Percentiles rank a stretch among this genome's conserved stretches.
Evolutionary conservation across 306 rosid species (phyloP).

Genomic region (Prunus mume): DNA sequence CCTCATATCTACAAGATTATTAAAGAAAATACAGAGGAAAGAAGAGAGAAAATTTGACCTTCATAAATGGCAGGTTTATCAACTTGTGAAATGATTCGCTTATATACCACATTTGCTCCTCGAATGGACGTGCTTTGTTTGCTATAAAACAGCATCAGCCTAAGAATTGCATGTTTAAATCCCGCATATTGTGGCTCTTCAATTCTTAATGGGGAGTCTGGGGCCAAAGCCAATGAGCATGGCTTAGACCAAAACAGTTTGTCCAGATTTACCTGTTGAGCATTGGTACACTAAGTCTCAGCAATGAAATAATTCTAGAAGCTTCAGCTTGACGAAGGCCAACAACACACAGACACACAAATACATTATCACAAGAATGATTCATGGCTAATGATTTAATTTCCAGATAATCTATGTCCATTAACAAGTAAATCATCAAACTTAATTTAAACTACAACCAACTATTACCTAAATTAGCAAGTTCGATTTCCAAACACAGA

Average conservation of each 20-base stretch:
- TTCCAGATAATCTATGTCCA: background rate
- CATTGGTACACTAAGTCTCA: conserved; percentile 15
- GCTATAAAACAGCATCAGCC: conserved; percentile 73
- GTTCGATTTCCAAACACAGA: background rate
- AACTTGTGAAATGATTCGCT: conserved; percentile 73
- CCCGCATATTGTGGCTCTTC: conserved; percentile 80
- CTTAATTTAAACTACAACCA: background rate
- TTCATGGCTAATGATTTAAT: background rate
- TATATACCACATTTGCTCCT: conserved; percentile 79
- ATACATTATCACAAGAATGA: background rate
- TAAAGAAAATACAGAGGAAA: background rate
- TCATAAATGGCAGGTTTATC: conserved; percentile 78
- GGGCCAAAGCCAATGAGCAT: conserved; percentile 60
- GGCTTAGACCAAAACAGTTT: conserved; percentile 80
- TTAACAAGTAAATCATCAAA: background rate
- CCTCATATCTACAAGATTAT: background rate
- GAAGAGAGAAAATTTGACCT: conserved; percentile 38
- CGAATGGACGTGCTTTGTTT: conserved; percentile 91
- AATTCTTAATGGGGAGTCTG: conserved; percentile 62
- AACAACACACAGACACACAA: background rate
- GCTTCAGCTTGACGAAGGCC: background rate
- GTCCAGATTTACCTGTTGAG: conserved; percentile 59
- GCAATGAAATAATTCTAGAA: conserved; percentile 11
- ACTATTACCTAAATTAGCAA: background rate
- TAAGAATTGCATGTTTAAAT: conserved; percentile 27